Evolutionary conservation across 2,329 filamentous ascomycete genomes (phyloP).

Genomic region (Blastomyces silverae): DNA sequence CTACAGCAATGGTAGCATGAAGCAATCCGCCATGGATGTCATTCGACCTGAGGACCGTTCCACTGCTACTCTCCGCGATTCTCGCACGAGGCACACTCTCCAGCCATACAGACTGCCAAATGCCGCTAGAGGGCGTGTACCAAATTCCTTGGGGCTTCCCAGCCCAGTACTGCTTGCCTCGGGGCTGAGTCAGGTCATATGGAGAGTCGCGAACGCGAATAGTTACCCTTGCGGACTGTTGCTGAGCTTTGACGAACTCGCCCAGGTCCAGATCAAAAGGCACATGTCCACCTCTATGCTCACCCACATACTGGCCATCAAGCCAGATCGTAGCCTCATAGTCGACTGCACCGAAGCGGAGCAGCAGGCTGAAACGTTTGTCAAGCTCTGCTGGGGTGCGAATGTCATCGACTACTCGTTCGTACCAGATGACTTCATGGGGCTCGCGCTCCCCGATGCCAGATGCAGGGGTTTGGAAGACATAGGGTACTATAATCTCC

Average conservation of each 20-base stretch:
- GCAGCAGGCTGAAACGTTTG: slow-evolving; percentile 34
- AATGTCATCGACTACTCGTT: slow-evolving; percentile 48
- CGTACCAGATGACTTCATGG: slow-evolving; percentile 63
- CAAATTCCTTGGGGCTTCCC: slow-evolving; percentile 56
- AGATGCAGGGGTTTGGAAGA: slow-evolving; percentile 58
- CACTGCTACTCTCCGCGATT: slow-evolving; percentile 53
- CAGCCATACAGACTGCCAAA: slow-evolving; percentile 70
- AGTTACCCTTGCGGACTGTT: slow-evolving; percentile 42
- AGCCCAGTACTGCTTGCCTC: slow-evolving; percentile 62
- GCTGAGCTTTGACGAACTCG: slow-evolving; percentile 33
- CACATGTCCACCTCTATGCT: slow-evolving; percentile 56
- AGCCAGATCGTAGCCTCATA: slow-evolving; percentile 51
- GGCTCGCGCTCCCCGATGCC: slow-evolving; percentile 56
- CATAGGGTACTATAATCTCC: slow-evolving; percentile 57
- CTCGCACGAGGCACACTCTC: slow-evolving; percentile 52
- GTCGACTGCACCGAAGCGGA: slow-evolving; percentile 49
- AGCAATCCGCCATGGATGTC: slow-evolving; percentile 49
- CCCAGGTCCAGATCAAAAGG: slow-evolving; percentile 57
- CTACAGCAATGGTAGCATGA: slow-evolving; percentile 47
- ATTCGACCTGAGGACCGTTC: slow-evolving; percentile 54
- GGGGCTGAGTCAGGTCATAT: slow-evolving; percentile 57
- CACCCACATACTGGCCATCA: slow-evolving; percentile 47
- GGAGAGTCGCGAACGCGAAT: slow-evolving; percentile 58
- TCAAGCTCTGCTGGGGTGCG: slow-evolving; percentile 41
- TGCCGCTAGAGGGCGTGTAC: slow-evolving; percentile 64